phyloP scores from a whole-genome alignment of 2,329 filamentous ascomycete species.

The Escovopsis weberi region DNA sequence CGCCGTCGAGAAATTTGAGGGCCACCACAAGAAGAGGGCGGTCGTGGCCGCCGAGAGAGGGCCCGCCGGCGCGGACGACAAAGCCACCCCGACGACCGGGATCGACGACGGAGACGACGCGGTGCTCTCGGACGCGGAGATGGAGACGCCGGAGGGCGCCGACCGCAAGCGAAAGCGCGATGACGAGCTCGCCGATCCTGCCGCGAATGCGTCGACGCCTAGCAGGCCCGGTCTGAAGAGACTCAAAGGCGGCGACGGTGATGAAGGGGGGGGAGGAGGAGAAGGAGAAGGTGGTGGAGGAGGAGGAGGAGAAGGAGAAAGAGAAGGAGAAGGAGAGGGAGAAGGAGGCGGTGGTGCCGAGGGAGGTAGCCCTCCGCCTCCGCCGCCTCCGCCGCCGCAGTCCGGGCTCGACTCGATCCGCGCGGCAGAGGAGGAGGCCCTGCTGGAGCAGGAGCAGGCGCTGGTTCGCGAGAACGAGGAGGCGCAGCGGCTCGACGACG shows the following conservation, averaged over 20 bases:
- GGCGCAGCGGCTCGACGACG: constrained; percentile 36
- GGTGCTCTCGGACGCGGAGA: constrained; percentile 28
- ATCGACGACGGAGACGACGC: constrained; percentile 20
- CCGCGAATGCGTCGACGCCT: constrained; percentile 36
- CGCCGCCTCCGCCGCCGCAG: constrained; percentile 32
- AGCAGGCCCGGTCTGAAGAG: constrained; percentile 38
- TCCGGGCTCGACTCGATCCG: constrained; percentile 20
- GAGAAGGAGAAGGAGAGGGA: no score
- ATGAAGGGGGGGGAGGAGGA: no score
- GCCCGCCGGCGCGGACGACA: constrained; percentile 6
- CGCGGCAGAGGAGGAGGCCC: constrained; percentile 28
- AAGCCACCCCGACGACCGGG: constrained; percentile 5
- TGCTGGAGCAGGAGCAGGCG: constrained; percentile 36
- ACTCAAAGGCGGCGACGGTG: constrained; percentile 26
- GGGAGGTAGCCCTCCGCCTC: constrained; percentile 27
- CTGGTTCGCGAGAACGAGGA: constrained; percentile 40
- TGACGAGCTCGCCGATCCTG: constrained; percentile 22
- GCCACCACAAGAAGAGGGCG: constrained; percentile 50
- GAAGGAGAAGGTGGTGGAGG: no score
- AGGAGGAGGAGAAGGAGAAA: no score
- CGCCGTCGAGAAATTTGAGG: constrained; percentile 60
- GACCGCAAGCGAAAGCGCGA: constrained; percentile 52
- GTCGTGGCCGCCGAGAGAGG: constrained; percentile 20
- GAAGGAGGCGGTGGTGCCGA: constrained; percentile 15
- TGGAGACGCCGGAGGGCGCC: constrained; percentile 29